Conservation (phyloP, 2,329 filamentous ascomycete species). For the Fusarium sublunatum region DNA sequence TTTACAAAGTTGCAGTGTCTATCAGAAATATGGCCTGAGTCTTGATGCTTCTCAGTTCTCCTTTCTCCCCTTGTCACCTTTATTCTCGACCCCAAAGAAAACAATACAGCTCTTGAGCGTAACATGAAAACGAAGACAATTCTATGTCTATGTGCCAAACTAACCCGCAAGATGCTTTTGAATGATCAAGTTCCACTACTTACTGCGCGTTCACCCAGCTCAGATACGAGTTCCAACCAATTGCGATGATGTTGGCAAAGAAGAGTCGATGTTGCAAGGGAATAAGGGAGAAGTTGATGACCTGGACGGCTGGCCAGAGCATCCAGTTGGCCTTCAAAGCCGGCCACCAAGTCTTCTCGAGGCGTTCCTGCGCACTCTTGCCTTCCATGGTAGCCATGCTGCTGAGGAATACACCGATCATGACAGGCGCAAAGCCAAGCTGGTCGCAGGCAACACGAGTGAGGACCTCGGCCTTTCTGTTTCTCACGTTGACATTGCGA, state of each 20-base stretch:
- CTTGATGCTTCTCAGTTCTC: constrained; percentile 10
- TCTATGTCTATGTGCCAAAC: constrained; percentile 36
- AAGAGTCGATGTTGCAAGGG: constrained; percentile 85
- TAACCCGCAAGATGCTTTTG: constrained; percentile 2
- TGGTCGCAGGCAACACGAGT: constrained; percentile 87
- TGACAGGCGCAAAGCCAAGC: constrained; percentile 82
- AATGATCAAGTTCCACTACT: neutral
- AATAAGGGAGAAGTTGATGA: constrained; percentile 87
- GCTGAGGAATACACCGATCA: constrained; percentile 83
- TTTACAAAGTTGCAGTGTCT: constrained; percentile 30
- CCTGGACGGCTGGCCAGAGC: constrained; percentile 88
- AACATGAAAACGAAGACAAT: constrained; percentile 21
- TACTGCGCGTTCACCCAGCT: constrained; percentile 68
- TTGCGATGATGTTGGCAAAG: constrained; percentile 84
- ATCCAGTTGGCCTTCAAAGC: constrained; percentile 87
- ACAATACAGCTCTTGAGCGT: constrained; percentile 6
- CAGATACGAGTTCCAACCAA: constrained; percentile 74
- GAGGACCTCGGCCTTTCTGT: constrained; percentile 75
- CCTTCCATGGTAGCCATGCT: constrained; percentile 89
- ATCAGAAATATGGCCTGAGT: constrained; percentile 20
- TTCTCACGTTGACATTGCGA: constrained; percentile 71
- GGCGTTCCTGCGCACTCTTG: constrained; percentile 68
- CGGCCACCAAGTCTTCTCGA: constrained; percentile 74
- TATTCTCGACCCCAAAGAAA: constrained; percentile 18
- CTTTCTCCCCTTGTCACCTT: constrained; percentile 15